Evolutionary conservation across 164 flowering plant genomes (phyloP).

Genomic region (Umbilicus rupestris): DNA sequence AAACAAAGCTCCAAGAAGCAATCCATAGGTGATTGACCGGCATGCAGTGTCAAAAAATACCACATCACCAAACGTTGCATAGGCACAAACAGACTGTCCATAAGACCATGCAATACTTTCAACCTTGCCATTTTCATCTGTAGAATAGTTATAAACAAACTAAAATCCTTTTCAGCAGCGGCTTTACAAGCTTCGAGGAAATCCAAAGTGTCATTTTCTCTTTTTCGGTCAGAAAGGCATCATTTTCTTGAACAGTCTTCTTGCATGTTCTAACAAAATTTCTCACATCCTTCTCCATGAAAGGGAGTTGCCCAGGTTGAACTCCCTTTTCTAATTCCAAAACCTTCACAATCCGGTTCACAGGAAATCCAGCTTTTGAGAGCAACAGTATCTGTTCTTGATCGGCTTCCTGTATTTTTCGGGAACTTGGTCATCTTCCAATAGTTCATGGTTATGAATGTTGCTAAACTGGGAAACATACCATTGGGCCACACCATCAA

Average conservation of each 20-base stretch:
- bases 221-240: constrained; percentile 39
- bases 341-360: constrained; percentile 55
- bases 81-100: constrained; percentile 36
- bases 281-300: constrained; percentile 55
- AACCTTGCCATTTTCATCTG: constrained; percentile 47
- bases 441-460: constrained; percentile 64
- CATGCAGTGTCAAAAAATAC: constrained; percentile 43
- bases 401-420: constrained; percentile 58
- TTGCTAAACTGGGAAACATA: constrained; percentile 55
- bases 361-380: constrained; percentile 63
- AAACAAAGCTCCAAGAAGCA: constrained; percentile 55
- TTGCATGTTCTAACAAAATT: constrained; percentile 52
- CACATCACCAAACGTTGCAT: constrained; percentile 43
- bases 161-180: constrained; percentile 31
- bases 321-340: constrained; percentile 57
- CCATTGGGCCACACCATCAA: constrained; percentile 52
- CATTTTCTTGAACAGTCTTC: constrained; percentile 48
- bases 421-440: constrained; percentile 63
- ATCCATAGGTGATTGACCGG: constrained; percentile 48
- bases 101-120: constrained; percentile 62
- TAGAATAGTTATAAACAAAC: constrained; percentile 42
- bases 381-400: constrained; percentile 57
- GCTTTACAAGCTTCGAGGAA: constrained; percentile 56
- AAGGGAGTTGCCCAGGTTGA: constrained; percentile 52
- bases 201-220: constrained; percentile 47